These are phyloP conservation scores for Encephalitozoon intestinalis DNA, from an alignment of 371 early-diverging fungal genomes.

Conservation along the genomic window DNA sequence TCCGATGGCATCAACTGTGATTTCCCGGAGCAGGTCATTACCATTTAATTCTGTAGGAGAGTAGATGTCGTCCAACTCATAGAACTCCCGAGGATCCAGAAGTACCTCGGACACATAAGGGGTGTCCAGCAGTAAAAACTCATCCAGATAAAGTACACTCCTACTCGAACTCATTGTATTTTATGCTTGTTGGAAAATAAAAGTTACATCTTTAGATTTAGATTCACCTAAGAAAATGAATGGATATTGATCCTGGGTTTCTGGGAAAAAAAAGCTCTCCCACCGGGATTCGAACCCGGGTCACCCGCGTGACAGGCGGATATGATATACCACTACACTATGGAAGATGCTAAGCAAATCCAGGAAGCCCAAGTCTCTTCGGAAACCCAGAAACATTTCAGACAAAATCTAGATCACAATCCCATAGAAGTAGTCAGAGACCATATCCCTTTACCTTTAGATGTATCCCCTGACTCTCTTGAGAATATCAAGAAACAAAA, in stretches of 20 bases:
- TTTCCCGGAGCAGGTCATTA: too few species aligned
- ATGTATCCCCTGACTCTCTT: slow-evolving; percentile 62
- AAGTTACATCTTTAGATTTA: neutral
- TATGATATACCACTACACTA: slow-evolving; percentile 60
- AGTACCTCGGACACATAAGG: neutral
- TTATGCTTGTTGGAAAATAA: neutral
- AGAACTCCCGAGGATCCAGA: slow-evolving; percentile 4
- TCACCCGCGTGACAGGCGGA: slow-evolving; percentile 60
- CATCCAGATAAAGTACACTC: neutral
- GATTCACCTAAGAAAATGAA: neutral
- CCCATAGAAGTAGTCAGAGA: neutral
- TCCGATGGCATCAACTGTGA: neutral
- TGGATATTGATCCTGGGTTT: neutral
- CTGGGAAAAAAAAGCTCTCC: slow-evolving; percentile 56
- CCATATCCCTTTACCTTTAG: neutral
- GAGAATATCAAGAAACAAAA: slow-evolving; percentile 55
- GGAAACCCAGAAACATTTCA: neutral
- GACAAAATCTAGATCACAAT: too few species aligned
- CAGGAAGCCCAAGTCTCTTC: neutral
- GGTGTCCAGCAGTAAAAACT: neutral
- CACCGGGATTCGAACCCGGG: slow-evolving; percentile 61
- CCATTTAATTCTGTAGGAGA: neutral
- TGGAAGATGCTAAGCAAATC: slow-evolving; percentile 40
- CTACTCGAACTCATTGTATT: neutral
- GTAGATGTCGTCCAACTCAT: neutral